These are phyloP conservation scores for Talaromyces sp. DNA, from an alignment of 2,329 filamentous ascomycete genomes.

Conservation along the genomic window DNA sequence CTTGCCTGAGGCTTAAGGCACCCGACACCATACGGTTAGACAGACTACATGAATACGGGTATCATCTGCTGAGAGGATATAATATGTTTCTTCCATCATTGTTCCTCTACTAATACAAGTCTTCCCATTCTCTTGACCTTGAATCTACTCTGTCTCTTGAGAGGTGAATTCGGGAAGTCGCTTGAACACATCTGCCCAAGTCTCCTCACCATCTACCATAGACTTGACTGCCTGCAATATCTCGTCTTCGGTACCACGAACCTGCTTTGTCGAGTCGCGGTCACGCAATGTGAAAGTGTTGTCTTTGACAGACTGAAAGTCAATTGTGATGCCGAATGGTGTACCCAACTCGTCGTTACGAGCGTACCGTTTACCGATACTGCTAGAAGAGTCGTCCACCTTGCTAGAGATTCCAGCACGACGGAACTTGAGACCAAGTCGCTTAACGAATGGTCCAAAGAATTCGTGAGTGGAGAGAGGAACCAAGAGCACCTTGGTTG, in stretches of 20 bases:
- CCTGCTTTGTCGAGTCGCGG: slow-evolving; percentile 85
- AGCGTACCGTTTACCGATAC: slow-evolving; percentile 90
- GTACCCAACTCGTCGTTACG: slow-evolving; percentile 96
- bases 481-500: slow-evolving; percentile 89
- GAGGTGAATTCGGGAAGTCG: slow-evolving; percentile 81
- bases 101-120: background rate
- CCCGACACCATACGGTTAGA: background rate
- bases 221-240: slow-evolving; percentile 70
- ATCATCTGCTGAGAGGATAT: background rate
- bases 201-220: slow-evolving; percentile 60
- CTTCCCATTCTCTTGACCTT: no score
- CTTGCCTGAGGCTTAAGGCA: background rate
- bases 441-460: slow-evolving; percentile 72
- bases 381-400: slow-evolving; percentile 84
- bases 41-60: background rate
- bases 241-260: slow-evolving; percentile 75
- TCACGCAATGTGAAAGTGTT: slow-evolving; percentile 82
- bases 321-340: slow-evolving; percentile 86
- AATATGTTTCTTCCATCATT: background rate
- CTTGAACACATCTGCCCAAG: slow-evolving; percentile 67
- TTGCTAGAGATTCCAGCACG: slow-evolving; percentile 74
- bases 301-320: slow-evolving; percentile 92
- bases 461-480: slow-evolving; percentile 77
- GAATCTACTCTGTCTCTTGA: slow-evolving; percentile 55
- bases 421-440: slow-evolving; percentile 72